These are phyloP conservation scores for Eucalyptus pumila DNA, from an alignment of 345 rosid genomes.

Conservation along the genomic window DNA sequence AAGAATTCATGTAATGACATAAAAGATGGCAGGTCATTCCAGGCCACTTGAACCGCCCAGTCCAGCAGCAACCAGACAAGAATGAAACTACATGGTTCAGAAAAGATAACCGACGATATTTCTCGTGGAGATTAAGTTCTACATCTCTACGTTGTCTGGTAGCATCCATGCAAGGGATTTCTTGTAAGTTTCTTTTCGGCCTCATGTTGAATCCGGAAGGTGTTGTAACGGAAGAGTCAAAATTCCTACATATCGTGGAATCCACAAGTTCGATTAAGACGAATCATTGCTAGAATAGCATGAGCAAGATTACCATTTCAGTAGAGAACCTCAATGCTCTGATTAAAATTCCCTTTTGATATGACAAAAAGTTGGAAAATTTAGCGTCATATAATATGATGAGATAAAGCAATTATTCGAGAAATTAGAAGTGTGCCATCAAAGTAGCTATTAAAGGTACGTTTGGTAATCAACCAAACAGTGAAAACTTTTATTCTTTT, in stretches of 20 bases:
- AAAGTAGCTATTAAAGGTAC: background rate
- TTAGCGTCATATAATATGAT: rapidly evolving
- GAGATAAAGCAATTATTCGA: background rate
- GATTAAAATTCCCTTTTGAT: background rate
- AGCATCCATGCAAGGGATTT: background rate
- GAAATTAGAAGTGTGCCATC: background rate
- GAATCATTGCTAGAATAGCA: background rate
- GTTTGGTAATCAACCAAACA: rapidly evolving
- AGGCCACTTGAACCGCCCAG: background rate
- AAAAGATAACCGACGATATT: background rate
- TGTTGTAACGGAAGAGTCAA: background rate
- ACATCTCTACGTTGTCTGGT: background rate
- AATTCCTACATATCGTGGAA: background rate
- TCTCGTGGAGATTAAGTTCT: background rate
- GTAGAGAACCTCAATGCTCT: background rate
- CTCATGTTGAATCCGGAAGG: background rate
- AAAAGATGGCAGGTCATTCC: background rate
- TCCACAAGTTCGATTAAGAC: background rate
- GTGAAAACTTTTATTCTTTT: rapidly evolving
- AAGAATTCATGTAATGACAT: background rate
- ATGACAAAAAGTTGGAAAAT: background rate
- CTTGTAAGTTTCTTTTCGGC: background rate
- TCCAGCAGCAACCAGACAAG: background rate
- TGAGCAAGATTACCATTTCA: background rate
- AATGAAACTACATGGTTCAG: background rate